A percentile compares a stretch with the other conserved stretches of the same genome.
Conservation (phyloP, 2,329 filamentous ascomycete species). For the Hymenoscyphus occultus region DNA sequence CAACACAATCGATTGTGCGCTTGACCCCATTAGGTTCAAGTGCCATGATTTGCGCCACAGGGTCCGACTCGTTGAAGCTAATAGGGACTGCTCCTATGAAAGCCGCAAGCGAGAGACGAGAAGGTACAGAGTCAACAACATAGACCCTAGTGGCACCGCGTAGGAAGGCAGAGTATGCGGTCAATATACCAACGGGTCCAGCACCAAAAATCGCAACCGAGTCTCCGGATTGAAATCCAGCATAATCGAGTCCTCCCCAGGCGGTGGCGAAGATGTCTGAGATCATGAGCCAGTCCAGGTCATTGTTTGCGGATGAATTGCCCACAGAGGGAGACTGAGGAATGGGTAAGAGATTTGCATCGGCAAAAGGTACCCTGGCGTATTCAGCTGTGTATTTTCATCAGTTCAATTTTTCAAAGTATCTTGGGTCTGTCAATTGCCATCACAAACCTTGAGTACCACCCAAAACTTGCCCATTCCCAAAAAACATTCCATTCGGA, state of each 20-base stretch:
- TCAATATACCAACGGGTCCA: background rate
- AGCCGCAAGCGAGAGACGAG: background rate
- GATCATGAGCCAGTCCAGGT: constrained; percentile 29
- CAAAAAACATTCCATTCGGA: no score
- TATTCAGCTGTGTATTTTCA: background rate
- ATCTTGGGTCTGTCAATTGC: no score
- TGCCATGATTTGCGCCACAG: constrained; percentile 33
- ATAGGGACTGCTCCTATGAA: constrained; percentile 36
- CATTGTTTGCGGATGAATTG: background rate
- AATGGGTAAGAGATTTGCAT: background rate
- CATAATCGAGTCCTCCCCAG: constrained; percentile 24
- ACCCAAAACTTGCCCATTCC: no score
- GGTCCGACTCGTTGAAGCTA: constrained; percentile 30
- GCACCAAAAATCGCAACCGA: constrained; percentile 36
- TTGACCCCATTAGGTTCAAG: constrained; percentile 24
- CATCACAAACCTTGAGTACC: no score
- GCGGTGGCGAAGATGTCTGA: constrained; percentile 30
- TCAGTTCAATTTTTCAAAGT: no score
- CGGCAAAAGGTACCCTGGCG: background rate
- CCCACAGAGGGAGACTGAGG: background rate
- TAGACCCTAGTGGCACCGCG: background rate
- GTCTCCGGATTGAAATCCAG: constrained; percentile 29
- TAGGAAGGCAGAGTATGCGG: background rate
- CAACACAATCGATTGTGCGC: constrained; percentile 26
- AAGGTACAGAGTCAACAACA: background rate